Percentiles rank a stretch among this genome's conserved stretches.
Conservation (phyloP, 2,329 filamentous ascomycete genomes). For the Fusarium nodosum region DNA sequence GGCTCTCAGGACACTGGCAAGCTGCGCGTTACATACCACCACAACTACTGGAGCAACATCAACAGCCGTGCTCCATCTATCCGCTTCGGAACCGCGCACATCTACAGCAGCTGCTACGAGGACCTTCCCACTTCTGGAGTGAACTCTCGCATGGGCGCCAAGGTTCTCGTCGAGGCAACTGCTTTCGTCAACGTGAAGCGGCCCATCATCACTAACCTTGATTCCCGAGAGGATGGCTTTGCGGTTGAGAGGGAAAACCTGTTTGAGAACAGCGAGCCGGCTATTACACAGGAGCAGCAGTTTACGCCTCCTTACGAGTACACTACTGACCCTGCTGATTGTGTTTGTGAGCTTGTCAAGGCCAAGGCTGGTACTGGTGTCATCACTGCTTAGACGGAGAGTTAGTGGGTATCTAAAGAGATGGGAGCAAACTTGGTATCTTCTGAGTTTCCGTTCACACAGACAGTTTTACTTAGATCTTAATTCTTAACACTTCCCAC, state of each 20-base stretch:
- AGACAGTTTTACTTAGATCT: not conserved
- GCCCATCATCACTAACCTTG: conserved; percentile 58
- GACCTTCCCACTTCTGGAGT: conserved; percentile 61
- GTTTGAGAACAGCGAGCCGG: conserved; percentile 55
- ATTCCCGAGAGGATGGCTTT: conserved; percentile 61
- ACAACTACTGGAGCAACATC: conserved; percentile 69
- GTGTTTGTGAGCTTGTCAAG: conserved; percentile 47
- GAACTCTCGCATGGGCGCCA: conserved; percentile 66
- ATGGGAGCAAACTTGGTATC: not conserved
- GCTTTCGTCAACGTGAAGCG: conserved; percentile 61
- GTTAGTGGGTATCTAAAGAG: not conserved
- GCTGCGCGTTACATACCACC: conserved; percentile 68
- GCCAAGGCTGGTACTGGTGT: conserved; percentile 46
- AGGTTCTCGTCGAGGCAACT: conserved; percentile 66
- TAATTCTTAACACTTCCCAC: not conserved
- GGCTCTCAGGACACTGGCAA: conserved; percentile 66
- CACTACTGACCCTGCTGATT: conserved; percentile 43
- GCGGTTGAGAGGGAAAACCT: conserved; percentile 61
- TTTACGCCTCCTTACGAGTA: conserved; percentile 56
- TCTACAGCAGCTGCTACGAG: conserved; percentile 68
- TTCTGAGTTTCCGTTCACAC: not conserved
- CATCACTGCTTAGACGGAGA: conserved; percentile 15
- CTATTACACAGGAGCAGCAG: conserved; percentile 54
- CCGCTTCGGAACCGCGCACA: conserved; percentile 71
- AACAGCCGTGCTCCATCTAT: conserved; percentile 63